A percentile compares a stretch with the other conserved stretches of the same genome.
Evolutionary conservation across 2,329 filamentous ascomycete genomes (phyloP).

Genomic region (Alternaria metachromatica): DNA sequence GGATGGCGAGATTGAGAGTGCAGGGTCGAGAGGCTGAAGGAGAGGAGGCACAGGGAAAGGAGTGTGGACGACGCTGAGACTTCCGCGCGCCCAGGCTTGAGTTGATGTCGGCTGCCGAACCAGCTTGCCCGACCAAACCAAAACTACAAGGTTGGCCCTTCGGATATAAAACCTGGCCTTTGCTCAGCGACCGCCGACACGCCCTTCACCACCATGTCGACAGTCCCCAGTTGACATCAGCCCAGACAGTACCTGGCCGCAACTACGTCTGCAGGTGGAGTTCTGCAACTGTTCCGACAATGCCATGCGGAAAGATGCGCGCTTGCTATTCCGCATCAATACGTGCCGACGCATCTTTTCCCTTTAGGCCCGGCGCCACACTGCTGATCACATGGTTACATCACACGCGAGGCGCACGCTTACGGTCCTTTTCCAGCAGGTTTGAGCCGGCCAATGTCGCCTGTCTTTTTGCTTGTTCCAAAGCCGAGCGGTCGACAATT

Average conservation of each 20-base stretch:
- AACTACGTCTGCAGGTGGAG: neutral
- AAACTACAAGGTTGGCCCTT: slow-evolving; percentile 19
- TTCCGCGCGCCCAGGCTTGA: slow-evolving; percentile 35
- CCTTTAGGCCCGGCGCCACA: slow-evolving; percentile 28
- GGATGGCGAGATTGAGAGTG: slow-evolving; percentile 6
- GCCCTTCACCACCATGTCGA: slow-evolving; percentile 13
- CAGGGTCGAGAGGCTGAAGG: slow-evolving; percentile 26
- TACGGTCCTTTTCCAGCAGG: neutral
- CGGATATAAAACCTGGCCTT: slow-evolving; percentile 21
- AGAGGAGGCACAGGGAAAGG: slow-evolving; percentile 19
- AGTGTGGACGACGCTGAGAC: slow-evolving; percentile 35
- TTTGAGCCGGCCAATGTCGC: slow-evolving; percentile 11
- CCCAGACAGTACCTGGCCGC: neutral
- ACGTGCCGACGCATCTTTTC: slow-evolving; percentile 17
- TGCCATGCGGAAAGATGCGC: slow-evolving; percentile 11
- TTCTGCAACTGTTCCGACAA: neutral
- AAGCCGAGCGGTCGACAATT: neutral
- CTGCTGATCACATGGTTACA: slow-evolving; percentile 22
- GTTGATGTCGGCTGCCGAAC: slow-evolving; percentile 28
- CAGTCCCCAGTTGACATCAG: slow-evolving; percentile 11
- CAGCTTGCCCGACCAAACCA: slow-evolving; percentile 29
- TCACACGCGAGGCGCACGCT: slow-evolving; percentile 13
- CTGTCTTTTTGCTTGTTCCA: neutral
- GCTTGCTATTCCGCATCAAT: slow-evolving; percentile 10
- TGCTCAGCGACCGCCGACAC: slow-evolving; percentile 17